Evolutionary conservation across 352 stramenopile genomes (phyloP).

Genomic region (Chloridella minuta): DNA sequence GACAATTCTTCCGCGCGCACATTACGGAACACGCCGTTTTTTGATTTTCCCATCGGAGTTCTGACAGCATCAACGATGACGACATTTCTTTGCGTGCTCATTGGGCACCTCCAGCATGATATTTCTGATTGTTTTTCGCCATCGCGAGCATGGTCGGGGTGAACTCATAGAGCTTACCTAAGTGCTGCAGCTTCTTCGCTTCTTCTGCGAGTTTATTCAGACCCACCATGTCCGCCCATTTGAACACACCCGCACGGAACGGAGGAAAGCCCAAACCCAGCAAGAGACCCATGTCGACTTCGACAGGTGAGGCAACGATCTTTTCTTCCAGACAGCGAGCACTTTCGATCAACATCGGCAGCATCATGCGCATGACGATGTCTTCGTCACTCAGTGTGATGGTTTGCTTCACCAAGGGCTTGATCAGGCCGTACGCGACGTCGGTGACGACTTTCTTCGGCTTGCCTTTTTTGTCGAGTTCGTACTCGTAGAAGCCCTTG

Average conservation of each 20-base stretch:
- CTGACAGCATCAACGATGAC: slow-evolving; percentile 69
- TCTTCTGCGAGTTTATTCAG: no score
- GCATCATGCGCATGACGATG: not conserved
- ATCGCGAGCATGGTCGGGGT: no score
- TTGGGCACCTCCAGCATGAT: no score
- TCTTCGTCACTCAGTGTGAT: not conserved
- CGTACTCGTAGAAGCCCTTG: slow-evolving; percentile 89
- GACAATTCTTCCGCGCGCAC: slow-evolving; percentile 58
- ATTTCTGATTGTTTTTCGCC: no score
- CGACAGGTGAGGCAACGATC: no score
- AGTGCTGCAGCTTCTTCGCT: no score
- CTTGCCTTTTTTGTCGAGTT: slow-evolving; percentile 32
- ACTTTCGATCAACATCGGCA: not conserved
- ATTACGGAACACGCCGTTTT: slow-evolving; percentile 41
- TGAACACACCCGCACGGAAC: no score
- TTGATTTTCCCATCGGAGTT: slow-evolving; percentile 71
- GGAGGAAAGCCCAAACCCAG: no score
- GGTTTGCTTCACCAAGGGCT: not conserved
- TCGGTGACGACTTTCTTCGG: slow-evolving; percentile 22
- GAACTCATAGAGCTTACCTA: no score
- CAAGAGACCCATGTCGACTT: no score
- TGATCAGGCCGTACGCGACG: slow-evolving; percentile 17
- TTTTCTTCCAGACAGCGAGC: not conserved
- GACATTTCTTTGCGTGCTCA: no score
- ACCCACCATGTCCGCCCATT: no score